These are phyloP conservation scores for Lachancea sp. DNA, from an alignment of 805 yeast species.

Conservation along the genomic window DNA sequence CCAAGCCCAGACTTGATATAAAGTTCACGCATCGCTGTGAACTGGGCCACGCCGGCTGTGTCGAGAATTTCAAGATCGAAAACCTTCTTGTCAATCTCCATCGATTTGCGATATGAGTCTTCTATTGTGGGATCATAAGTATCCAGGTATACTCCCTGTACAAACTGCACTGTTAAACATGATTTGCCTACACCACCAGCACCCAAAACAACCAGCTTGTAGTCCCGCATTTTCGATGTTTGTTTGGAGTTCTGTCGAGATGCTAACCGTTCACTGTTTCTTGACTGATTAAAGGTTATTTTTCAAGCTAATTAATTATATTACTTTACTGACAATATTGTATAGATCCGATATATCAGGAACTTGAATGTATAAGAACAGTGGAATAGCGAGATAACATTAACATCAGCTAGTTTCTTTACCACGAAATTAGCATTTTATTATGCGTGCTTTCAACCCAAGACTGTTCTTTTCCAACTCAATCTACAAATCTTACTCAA, in stretches of 20 bases:
- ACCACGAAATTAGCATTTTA: no score
- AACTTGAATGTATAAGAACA: no score
- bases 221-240: constrained; percentile 45
- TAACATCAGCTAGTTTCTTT: no score
- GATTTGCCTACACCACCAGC: constrained; percentile 98
- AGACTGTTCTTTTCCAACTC: neutral
- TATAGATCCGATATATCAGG: no score
- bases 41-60: constrained; percentile 92
- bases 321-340: no score
- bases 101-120: constrained; percentile 85
- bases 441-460: no score
- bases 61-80: constrained; percentile 84
- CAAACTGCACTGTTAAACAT: constrained; percentile 85
- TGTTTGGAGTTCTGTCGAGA: no score
- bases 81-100: constrained; percentile 80
- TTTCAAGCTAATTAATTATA: no score
- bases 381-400: no score
- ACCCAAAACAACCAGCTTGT: constrained; percentile 85
- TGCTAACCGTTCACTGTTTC: no score
- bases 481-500: neutral
- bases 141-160: constrained; percentile 83
- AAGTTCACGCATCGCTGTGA: constrained; percentile 89
- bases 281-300: no score
- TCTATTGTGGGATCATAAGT: constrained; percentile 96
- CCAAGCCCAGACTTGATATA: constrained; percentile 88